Evolutionary conservation across 345 rosid genomes (phyloP).

Genomic region (Limnanthes douglasii): DNA sequence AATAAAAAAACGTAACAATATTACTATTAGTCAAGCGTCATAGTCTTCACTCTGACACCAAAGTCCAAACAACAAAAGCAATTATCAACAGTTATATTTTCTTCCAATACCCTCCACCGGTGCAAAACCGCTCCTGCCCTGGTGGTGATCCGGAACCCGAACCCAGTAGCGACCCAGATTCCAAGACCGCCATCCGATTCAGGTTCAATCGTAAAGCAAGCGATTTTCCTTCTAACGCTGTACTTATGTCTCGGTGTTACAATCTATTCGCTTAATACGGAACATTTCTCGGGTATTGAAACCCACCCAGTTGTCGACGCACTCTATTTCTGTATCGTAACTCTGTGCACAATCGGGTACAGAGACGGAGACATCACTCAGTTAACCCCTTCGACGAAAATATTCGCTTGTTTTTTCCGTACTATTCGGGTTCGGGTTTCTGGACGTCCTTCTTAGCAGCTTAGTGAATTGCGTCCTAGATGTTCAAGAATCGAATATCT

Average conservation of each 20-base stretch:
- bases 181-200: conserved; percentile 30
- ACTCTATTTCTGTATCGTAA: conserved; percentile 66
- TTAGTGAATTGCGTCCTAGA: conserved; percentile 51
- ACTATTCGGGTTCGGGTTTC: conserved; percentile 55
- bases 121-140: conserved; percentile 80
- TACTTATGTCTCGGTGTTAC: conserved; percentile 47
- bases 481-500: conserved; percentile 45
- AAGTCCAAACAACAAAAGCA: too few relatives aligned
- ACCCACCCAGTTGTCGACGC: conserved; percentile 81
- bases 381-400: conserved; percentile 37
- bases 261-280: conserved; percentile 41
- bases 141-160: conserved; percentile 34
- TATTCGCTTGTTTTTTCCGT: conserved; percentile 59
- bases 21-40: too few relatives aligned
- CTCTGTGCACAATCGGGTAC: conserved; percentile 75
- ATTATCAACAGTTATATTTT: too few relatives aligned
- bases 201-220: conserved; percentile 35
- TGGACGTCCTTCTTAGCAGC: conserved; percentile 50
- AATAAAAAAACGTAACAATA: too few relatives aligned
- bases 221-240: conserved; percentile 26
- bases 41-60: too few relatives aligned
- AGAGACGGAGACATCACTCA: conserved; percentile 83
- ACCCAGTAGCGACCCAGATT: conserved; percentile 12
- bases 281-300: conserved; percentile 51
- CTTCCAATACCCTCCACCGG: conserved; percentile 67